Evolutionary conservation across 371 early-diverging fungal genomes (phyloP).

Genomic region (Mucor velutinosus): DNA sequence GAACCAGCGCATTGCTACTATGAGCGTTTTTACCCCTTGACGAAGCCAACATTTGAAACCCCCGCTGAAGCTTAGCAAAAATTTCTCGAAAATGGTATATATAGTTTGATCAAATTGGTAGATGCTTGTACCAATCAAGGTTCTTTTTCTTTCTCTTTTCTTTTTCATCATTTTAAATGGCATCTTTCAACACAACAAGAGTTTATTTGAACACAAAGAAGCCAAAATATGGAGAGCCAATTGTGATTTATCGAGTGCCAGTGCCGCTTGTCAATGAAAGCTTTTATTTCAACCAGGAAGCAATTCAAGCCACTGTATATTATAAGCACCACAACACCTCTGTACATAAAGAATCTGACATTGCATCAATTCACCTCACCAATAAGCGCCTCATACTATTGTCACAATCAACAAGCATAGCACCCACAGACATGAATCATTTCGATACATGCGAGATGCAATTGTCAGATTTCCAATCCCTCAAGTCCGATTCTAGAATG

Average conservation of each 20-base stretch:
- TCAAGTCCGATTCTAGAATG: background rate
- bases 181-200: slow-evolving; percentile 4
- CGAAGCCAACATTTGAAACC: background rate
- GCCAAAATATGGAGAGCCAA: background rate
- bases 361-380: slow-evolving; percentile 13
- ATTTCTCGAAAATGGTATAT: background rate
- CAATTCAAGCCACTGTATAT: background rate
- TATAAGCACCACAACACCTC: background rate
- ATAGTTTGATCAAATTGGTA: background rate
- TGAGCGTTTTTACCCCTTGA: background rate
- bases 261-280: slow-evolving; percentile 8
- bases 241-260: slow-evolving; percentile 1
- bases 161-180: background rate
- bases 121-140: background rate
- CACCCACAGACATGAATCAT: background rate
- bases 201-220: slow-evolving; percentile 7
- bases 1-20: background rate
- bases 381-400: slow-evolving; percentile 10
- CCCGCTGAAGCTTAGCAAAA: background rate
- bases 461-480: slow-evolving; percentile 4
- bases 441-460: slow-evolving; percentile 14
- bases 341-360: background rate
- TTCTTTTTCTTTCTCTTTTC: background rate
- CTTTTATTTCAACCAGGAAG: slow-evolving; percentile 13
- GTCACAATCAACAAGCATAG: slow-evolving; percentile 12